Conservation (phyloP, 2,329 filamentous ascomycete species). For the Colletotrichum euphorbiae region DNA sequence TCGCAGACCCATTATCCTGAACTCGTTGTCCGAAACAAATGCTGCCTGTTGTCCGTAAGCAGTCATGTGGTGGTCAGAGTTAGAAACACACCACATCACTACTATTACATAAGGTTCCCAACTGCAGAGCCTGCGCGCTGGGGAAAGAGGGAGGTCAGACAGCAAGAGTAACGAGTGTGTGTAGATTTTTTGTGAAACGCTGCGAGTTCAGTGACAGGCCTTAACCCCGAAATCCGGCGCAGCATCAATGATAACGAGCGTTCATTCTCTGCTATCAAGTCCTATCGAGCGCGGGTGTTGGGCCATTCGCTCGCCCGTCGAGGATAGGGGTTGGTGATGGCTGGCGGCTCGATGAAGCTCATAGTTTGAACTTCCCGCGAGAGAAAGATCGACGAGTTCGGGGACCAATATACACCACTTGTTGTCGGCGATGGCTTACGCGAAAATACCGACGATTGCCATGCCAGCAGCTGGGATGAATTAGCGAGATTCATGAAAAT, state of each 20-base stretch:
- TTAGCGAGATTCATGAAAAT: slow-evolving; percentile 8
- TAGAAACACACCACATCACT: slow-evolving; percentile 30
- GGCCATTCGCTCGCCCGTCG: not conserved
- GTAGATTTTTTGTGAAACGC: slow-evolving; percentile 35
- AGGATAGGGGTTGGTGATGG: not conserved
- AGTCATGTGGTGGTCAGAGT: slow-evolving; percentile 3
- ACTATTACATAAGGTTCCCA: slow-evolving; percentile 26
- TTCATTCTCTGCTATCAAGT: slow-evolving; percentile 32
- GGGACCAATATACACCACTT: not conserved
- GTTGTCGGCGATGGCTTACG: slow-evolving; percentile 46
- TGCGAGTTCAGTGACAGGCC: slow-evolving; percentile 13
- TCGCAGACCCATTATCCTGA: slow-evolving; percentile 1
- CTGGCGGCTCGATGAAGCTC: not conserved
- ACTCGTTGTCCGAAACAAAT: not conserved
- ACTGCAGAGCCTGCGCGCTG: not conserved
- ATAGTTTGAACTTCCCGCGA: slow-evolving; percentile 1
- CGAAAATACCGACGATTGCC: slow-evolving; percentile 61
- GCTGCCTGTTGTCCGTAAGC: slow-evolving; percentile 11
- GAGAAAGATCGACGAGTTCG: not conserved
- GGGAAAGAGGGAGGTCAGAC: slow-evolving; percentile 6
- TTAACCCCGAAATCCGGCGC: slow-evolving; percentile 23
- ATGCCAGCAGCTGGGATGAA: slow-evolving; percentile 54
- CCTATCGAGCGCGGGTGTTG: not conserved
- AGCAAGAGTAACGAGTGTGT: slow-evolving; percentile 34
- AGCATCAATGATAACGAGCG: slow-evolving; percentile 22